These are phyloP conservation scores for Fraxinus albicans DNA, from an alignment of 305 asterid genomes.

Conservation along the genomic window DNA sequence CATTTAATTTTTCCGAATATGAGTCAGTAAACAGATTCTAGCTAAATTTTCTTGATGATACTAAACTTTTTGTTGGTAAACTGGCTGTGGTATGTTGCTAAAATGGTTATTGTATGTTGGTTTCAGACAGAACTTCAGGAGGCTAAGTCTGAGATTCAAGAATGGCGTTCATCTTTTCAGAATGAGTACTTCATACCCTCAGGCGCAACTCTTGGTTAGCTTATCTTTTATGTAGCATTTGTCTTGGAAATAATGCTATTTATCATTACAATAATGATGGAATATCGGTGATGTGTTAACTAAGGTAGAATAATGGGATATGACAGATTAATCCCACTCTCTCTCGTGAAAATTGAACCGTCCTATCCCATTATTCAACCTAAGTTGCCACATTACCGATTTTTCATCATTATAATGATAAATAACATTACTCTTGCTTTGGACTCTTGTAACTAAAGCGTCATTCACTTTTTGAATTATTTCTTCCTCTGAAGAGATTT, in stretches of 20 bases:
- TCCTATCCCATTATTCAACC: too few species aligned
- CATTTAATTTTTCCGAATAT: background rate
- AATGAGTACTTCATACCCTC: constrained; percentile 66
- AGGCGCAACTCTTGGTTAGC: constrained; percentile 76
- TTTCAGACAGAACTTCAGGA: constrained; percentile 75
- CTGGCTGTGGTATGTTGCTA: constrained; percentile 5
- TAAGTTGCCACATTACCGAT: background rate
- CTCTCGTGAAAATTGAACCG: background rate
- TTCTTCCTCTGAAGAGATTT: constrained; percentile 16
- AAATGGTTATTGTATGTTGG: constrained; percentile 16
- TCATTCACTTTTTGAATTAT: constrained; percentile 2
- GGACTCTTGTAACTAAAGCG: background rate
- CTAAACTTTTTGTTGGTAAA: constrained; percentile 7
- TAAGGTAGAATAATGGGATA: background rate
- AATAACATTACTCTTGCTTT: background rate
- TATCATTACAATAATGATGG: too few species aligned
- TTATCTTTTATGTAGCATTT: constrained; percentile 6
- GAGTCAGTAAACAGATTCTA: constrained; percentile 1
- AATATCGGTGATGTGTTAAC: background rate
- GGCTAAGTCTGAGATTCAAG: constrained; percentile 79
- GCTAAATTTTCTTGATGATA: background rate
- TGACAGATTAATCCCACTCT: background rate
- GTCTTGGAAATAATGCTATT: background rate
- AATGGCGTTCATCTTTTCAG: constrained; percentile 86
- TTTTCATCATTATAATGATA: background rate